These are phyloP conservation scores for Fomitopsis pinicola DNA, from an alignment of 1,284 basidiomycete species.

Conservation along the genomic window DNA sequence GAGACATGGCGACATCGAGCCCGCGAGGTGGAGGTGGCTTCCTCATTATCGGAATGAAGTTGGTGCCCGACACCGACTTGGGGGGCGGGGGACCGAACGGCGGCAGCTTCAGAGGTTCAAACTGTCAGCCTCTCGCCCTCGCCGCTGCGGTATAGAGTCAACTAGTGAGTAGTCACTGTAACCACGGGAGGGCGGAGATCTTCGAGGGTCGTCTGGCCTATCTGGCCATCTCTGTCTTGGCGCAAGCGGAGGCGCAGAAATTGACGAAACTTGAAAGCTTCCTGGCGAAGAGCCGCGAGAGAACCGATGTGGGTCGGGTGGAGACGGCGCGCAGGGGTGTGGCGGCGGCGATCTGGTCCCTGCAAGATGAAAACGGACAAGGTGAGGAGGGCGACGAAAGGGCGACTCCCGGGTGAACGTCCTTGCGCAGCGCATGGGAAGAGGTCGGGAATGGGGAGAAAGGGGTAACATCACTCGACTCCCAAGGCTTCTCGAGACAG, in stretches of 20 bases:
- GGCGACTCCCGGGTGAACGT: conserved; percentile 51
- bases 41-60: conserved; percentile 7
- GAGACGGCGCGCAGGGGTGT: conserved; percentile 18
- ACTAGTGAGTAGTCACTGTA: conserved; percentile 12
- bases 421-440: conserved; percentile 47
- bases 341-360: conserved; percentile 46
- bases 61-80: conserved; percentile 8
- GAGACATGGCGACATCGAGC: neutral
- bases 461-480: conserved; percentile 39
- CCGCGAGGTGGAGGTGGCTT: neutral
- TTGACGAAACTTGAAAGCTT: neutral
- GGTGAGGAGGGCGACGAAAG: conserved; percentile 30
- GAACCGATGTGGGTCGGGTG: conserved; percentile 11
- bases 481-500: conserved; percentile 50
- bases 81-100: neutral
- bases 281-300: conserved; percentile 6
- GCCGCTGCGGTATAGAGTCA: conserved; percentile 25
- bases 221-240: conserved; percentile 16
- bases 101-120: conserved; percentile 14
- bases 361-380: conserved; percentile 43
- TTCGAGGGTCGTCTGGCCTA: conserved; percentile 13
- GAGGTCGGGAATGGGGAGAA: conserved; percentile 39
- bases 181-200: conserved; percentile 13
- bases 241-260: conserved; percentile 6
- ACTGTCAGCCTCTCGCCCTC: conserved; percentile 23